These are phyloP conservation scores for Melanogaster broomeanus DNA, from an alignment of 768 basidiomycete genomes.

Conservation along the genomic window DNA sequence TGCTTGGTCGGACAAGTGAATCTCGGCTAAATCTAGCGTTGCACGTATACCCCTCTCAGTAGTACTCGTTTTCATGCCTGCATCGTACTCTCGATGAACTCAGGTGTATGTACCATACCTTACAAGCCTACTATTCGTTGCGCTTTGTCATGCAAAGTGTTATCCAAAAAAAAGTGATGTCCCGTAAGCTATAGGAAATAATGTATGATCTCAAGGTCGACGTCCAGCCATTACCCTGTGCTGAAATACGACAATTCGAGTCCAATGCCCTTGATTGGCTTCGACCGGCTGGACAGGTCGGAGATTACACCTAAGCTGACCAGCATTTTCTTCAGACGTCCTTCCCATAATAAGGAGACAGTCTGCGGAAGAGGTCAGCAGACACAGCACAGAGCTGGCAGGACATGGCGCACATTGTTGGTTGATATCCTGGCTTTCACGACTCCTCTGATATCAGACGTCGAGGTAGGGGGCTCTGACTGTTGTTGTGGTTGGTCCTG, in stretches of 20 bases:
- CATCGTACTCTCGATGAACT: slow-evolving; percentile 15
- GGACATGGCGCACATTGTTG: slow-evolving; percentile 65
- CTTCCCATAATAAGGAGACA: slow-evolving; percentile 92
- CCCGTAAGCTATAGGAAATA: too few species aligned
- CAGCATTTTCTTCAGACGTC: slow-evolving; percentile 84
- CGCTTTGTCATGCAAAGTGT: background rate
- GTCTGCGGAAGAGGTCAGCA: slow-evolving; percentile 49
- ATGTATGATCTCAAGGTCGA: background rate
- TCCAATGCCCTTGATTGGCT: slow-evolving; percentile 87
- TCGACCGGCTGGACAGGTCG: slow-evolving; percentile 80
- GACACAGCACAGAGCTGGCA: background rate
- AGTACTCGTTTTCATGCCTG: slow-evolving; percentile 17
- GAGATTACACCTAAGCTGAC: slow-evolving; percentile 91
- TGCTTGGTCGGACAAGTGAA: slow-evolving; percentile 21
- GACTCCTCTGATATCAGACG: slow-evolving; percentile 66
- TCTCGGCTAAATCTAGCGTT: slow-evolving; percentile 12
- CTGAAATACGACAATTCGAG: slow-evolving; percentile 95
- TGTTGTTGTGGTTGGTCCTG: slow-evolving; percentile 10
- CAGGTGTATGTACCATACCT: slow-evolving; percentile 23
- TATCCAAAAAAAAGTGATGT: too few species aligned
- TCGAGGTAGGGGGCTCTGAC: slow-evolving; percentile 2
- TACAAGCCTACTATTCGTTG: slow-evolving; percentile 16
- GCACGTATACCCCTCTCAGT: slow-evolving; percentile 26
- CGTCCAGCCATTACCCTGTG: slow-evolving; percentile 39
- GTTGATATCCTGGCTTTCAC: slow-evolving; percentile 90